phyloP scores from a whole-genome alignment of 371 early-diverging fungal genomes.

The Basidiobolus meristosporus region DNA sequence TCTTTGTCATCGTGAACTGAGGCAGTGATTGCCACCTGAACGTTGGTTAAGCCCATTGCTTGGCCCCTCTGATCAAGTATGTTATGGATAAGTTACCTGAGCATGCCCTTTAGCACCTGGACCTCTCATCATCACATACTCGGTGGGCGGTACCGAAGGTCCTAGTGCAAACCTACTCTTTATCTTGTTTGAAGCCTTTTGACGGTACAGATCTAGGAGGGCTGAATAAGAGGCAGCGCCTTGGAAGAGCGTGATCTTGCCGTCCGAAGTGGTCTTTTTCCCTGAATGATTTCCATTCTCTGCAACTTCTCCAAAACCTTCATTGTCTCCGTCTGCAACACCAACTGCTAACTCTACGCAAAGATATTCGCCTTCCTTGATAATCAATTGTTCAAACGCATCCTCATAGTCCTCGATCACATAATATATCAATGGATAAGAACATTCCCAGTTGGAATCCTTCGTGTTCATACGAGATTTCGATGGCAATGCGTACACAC shows the following conservation, averaged over 20 bases:
- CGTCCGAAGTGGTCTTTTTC: too few species aligned
- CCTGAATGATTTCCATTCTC: too few species aligned
- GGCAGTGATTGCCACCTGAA: constrained; percentile 4
- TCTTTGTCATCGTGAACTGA: constrained; percentile 9
- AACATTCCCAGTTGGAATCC: constrained; percentile 48
- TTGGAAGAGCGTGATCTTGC: constrained; percentile 54
- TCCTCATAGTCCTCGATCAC: constrained; percentile 69
- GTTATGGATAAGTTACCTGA: constrained; percentile 32
- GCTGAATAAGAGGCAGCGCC: constrained; percentile 57
- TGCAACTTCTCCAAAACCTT: not conserved
- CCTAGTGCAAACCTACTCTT: constrained; percentile 13
- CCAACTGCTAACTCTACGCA: constrained; percentile 49
- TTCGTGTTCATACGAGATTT: constrained; percentile 64
- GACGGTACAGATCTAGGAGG: constrained; percentile 44
- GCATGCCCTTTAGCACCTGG: constrained; percentile 71
- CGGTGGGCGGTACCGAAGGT: constrained; percentile 27
- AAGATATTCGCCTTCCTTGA: constrained; percentile 51
- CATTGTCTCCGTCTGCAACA: constrained; percentile 1
- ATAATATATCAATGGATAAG: constrained; percentile 67
- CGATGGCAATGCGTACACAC: constrained; percentile 63
- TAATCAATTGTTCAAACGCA: constrained; percentile 50
- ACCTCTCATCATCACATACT: constrained; percentile 75
- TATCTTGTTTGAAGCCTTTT: constrained; percentile 32
- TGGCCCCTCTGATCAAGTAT: constrained; percentile 6
- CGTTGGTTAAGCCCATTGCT: constrained; percentile 5